Conservation (phyloP, 2,329 filamentous ascomycete genomes). For the Dactylellina haptotyla region DNA sequence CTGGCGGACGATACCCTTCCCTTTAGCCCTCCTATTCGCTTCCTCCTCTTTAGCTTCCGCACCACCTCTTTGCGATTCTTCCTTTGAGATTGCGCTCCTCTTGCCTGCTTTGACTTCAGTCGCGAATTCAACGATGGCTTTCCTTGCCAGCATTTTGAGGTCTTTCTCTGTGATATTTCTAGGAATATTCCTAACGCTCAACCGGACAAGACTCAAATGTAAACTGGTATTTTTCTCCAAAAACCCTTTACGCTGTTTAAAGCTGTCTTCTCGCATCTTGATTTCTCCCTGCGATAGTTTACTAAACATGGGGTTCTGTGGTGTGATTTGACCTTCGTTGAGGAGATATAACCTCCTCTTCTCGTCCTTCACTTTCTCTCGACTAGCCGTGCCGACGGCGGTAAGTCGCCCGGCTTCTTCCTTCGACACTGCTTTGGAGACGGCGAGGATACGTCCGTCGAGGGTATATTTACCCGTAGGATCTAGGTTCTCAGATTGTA, state of each 20-base stretch:
- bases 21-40: constrained; percentile 78
- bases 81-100: constrained; percentile 83
- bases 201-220: constrained; percentile 86
- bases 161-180: constrained; percentile 84
- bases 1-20: constrained; percentile 88
- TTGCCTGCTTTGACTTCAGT: constrained; percentile 83
- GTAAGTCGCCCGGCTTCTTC: constrained; percentile 80
- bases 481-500: constrained; percentile 86
- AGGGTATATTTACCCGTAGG: constrained; percentile 86
- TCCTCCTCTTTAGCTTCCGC: constrained; percentile 84
- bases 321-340: constrained; percentile 79
- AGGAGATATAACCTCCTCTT: constrained; percentile 90
- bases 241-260: constrained; percentile 85
- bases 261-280: constrained; percentile 86
- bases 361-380: constrained; percentile 79
- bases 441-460: constrained; percentile 84
- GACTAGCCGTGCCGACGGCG: constrained; percentile 71
- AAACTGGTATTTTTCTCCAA: constrained; percentile 91
- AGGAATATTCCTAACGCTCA: constrained; percentile 91
- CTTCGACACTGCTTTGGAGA: constrained; percentile 85
- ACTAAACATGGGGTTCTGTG: constrained; percentile 77
- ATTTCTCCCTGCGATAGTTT: constrained; percentile 81
- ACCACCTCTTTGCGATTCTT: constrained; percentile 83
- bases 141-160: constrained; percentile 86
- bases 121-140: constrained; percentile 94